Evolutionary conservation across 2,329 filamentous ascomycete genomes (phyloP).

Genomic region (Pyrenophora seminiperda): DNA sequence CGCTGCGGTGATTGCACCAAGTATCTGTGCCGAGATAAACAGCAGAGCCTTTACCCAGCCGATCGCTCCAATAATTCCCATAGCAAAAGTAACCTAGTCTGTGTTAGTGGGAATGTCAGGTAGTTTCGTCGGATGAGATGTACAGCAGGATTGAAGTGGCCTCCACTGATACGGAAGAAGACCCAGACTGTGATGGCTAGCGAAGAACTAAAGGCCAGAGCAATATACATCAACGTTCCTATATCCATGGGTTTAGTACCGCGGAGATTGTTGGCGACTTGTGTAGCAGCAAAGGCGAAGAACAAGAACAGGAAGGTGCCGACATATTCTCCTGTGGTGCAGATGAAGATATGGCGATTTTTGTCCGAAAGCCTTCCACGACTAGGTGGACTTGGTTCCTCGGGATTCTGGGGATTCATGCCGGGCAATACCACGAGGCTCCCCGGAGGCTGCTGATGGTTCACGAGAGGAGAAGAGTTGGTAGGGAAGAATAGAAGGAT

Average conservation of each 20-base stretch:
- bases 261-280: conserved; percentile 46
- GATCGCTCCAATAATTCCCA: conserved; percentile 56
- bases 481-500: not conserved
- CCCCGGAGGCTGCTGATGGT: conserved; percentile 43
- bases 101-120: not conserved
- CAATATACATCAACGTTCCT: conserved; percentile 42
- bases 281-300: conserved; percentile 48
- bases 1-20: conserved; percentile 53
- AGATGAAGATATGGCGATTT: conserved; percentile 51
- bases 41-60: conserved; percentile 51
- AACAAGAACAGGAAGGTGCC: conserved; percentile 50
- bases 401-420: conserved; percentile 43
- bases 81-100: conserved; percentile 54
- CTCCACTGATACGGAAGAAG: conserved; percentile 49
- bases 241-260: conserved; percentile 31
- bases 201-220: conserved; percentile 46
- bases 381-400: conserved; percentile 48
- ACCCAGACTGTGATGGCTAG: conserved; percentile 50
- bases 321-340: conserved; percentile 52
- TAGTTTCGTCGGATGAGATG: conserved; percentile 16
- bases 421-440: conserved; percentile 48
- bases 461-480: conserved; percentile 40
- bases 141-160: conserved; percentile 49
- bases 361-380: conserved; percentile 53
- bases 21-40: conserved; percentile 53